Percentiles rank a stretch among this genome's conserved stretches.
Conservation (phyloP, 768 basidiomycete genomes). For the Scleroderma bovista region DNA sequence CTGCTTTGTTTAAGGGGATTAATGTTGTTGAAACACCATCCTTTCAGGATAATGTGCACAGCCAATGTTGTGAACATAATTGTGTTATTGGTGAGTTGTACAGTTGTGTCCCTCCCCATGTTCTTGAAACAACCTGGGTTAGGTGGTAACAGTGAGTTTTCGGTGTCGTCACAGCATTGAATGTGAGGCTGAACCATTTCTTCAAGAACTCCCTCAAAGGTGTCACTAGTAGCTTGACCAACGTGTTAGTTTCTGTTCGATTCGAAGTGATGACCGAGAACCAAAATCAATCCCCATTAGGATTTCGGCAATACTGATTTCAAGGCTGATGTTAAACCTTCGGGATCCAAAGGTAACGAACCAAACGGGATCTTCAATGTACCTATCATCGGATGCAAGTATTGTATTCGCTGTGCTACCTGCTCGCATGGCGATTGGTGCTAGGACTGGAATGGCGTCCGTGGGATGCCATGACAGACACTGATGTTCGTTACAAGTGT, state of each 20-base stretch:
- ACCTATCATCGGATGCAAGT: neutral
- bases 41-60: too few relatives aligned
- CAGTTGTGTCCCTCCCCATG: too few relatives aligned
- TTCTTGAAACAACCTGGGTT: neutral
- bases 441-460: too few relatives aligned
- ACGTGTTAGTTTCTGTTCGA: neutral
- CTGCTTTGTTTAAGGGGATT: neutral
- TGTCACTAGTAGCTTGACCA: neutral
- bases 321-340: constrained; percentile 15
- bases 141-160: neutral
- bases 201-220: neutral
- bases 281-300: neutral
- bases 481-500: too few relatives aligned
- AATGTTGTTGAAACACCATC: neutral
- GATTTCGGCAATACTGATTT: constrained; percentile 11
- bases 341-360: neutral
- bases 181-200: neutral
- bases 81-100: constrained; percentile 6
- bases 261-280: neutral
- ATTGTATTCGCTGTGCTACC: too few relatives aligned
- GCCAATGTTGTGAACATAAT: constrained; percentile 8
- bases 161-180: neutral
- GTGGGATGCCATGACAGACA: too few relatives aligned
- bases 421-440: too few relatives aligned
- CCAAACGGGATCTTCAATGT: neutral